Conservation (phyloP, 2,329 filamentous ascomycete species). For the Lasiodiplodia sp. region DNA sequence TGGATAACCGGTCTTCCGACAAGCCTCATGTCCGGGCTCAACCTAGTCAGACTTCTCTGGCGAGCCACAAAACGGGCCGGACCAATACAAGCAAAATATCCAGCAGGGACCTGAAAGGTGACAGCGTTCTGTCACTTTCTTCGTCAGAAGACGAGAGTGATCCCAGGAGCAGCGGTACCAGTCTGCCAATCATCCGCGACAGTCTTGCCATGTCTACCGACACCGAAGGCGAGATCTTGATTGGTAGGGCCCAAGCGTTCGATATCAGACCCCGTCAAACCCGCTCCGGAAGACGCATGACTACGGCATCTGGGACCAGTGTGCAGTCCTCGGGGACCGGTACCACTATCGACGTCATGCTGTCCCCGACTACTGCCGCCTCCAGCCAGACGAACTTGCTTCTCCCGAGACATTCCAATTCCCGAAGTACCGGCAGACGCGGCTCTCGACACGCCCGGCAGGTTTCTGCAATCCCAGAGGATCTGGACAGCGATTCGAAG, state of each 20-base stretch:
- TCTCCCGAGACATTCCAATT: slow-evolving; percentile 32
- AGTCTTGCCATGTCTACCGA: slow-evolving; percentile 40
- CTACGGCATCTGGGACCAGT: slow-evolving; percentile 40
- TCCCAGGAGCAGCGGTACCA: slow-evolving; percentile 24
- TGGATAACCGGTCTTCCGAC: background rate
- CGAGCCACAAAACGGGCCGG: slow-evolving; percentile 5
- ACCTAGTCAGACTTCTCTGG: slow-evolving; percentile 11
- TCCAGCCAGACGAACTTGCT: slow-evolving; percentile 35
- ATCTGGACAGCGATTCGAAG: slow-evolving; percentile 38
- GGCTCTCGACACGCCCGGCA: slow-evolving; percentile 44
- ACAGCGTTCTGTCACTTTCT: slow-evolving; percentile 49
- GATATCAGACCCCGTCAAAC: slow-evolving; percentile 39
- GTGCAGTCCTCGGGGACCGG: slow-evolving; percentile 44
- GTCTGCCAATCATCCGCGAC: slow-evolving; percentile 39
- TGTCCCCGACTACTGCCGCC: slow-evolving; percentile 38
- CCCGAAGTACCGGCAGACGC: slow-evolving; percentile 31
- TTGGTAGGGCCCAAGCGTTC: slow-evolving; percentile 48
- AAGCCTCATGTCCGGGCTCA: slow-evolving; percentile 13
- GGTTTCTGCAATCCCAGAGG: slow-evolving; percentile 48
- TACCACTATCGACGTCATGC: slow-evolving; percentile 50
- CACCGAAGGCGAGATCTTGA: slow-evolving; percentile 43
- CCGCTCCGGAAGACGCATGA: slow-evolving; percentile 20
- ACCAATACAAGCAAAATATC: slow-evolving; percentile 19
- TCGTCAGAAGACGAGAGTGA: slow-evolving; percentile 45
- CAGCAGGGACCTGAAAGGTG: slow-evolving; percentile 45